Evolutionary conservation across 2,329 filamentous ascomycete species (phyloP).

Genomic region (Calonectria pauciramosa): DNA sequence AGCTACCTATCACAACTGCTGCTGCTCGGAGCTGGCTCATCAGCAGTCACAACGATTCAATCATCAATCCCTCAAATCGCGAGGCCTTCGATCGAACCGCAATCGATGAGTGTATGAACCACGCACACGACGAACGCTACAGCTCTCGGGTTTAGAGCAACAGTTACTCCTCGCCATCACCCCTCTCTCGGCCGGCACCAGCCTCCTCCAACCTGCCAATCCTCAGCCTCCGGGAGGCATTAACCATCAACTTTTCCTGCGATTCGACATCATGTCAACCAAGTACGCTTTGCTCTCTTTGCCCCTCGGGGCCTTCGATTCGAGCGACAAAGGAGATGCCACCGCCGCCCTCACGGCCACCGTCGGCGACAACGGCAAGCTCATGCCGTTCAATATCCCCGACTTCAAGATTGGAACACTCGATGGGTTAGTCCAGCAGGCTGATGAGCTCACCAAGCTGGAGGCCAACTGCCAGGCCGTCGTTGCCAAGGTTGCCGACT

Average conservation of each 20-base stretch:
- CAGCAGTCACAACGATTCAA: conserved; percentile 17
- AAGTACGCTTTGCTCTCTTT: conserved; percentile 93
- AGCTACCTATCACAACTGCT: conserved; percentile 33
- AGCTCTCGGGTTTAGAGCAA: conserved; percentile 25
- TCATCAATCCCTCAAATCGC: conserved; percentile 11
- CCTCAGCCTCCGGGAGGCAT: conserved; percentile 14
- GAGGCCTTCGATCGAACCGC: background rate
- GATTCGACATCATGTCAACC: conserved; percentile 56
- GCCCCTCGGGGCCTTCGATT: conserved; percentile 87
- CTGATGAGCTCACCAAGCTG: conserved; percentile 93
- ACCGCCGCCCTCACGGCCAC: conserved; percentile 81
- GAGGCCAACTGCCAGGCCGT: conserved; percentile 84
- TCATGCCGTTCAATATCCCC: conserved; percentile 84
- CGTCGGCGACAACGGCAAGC: conserved; percentile 81
- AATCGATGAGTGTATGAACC: conserved; percentile 27
- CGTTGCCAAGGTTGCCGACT: conserved; percentile 89
- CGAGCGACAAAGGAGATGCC: conserved; percentile 84
- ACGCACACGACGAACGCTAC: conserved; percentile 15
- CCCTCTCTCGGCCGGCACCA: conserved; percentile 4
- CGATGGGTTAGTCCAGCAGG: conserved; percentile 94
- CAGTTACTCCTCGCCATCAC: conserved; percentile 8
- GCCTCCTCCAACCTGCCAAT: conserved; percentile 26
- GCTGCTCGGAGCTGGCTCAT: conserved; percentile 33
- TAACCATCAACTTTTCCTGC: conserved; percentile 14
- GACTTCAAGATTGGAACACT: conserved; percentile 98